Evolutionary conservation across 176 grass and related monocot genomes (phyloP).

Genomic region (Avena atlantica): DNA sequence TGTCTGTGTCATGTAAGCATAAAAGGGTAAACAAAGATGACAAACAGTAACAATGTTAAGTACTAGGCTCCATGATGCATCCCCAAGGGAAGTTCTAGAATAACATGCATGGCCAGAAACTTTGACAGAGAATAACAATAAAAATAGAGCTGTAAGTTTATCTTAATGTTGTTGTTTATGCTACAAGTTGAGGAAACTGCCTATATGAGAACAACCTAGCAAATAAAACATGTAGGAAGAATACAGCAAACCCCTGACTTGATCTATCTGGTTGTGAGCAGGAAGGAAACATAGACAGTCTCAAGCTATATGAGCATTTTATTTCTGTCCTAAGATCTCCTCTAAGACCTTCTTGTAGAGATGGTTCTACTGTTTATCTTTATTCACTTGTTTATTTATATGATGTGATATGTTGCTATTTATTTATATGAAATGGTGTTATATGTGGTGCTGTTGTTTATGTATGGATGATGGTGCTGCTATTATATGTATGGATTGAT

Average conservation of each 20-base stretch:
- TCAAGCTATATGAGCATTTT: no score
- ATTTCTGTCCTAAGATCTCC: no score
- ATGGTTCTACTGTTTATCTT: no score
- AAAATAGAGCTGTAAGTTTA: neutral
- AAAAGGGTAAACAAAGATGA: slow-evolving; percentile 12
- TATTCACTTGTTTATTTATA: no score
- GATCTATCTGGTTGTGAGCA: slow-evolving; percentile 31
- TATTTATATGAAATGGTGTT: no score
- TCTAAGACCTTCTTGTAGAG: no score
- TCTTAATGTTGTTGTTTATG: neutral
- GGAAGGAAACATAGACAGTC: no score
- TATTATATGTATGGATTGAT: no score
- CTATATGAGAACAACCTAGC: neutral
- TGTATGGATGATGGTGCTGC: no score
- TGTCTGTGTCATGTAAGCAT: slow-evolving; percentile 56
- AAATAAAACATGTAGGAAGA: neutral
- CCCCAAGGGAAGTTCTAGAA: neutral
- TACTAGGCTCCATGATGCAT: neutral
- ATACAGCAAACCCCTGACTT: slow-evolving; percentile 45
- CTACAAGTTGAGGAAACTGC: neutral
- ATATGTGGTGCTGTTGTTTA: no score
- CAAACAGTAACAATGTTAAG: neutral
- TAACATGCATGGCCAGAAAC: neutral
- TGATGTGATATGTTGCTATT: no score
- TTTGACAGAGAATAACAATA: neutral